Percentiles rank a stretch among this genome's conserved stretches.
Conservation (phyloP, 257 asterid genomes). For the Sherardia arvensis region DNA sequence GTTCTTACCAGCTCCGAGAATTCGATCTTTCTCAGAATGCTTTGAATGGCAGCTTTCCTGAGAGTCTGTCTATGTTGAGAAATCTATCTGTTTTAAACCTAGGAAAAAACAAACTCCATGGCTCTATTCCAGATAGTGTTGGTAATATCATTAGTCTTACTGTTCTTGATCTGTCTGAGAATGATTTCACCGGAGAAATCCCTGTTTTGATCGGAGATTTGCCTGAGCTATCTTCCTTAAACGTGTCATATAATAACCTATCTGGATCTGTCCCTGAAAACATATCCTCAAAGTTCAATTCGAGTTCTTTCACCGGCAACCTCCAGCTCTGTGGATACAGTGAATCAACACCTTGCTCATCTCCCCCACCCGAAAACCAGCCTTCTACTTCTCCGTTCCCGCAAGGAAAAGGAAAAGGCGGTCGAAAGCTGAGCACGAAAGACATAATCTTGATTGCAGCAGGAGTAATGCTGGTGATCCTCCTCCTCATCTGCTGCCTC, state of each 20-base stretch:
- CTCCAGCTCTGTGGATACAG: constrained; percentile 72
- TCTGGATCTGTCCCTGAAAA: constrained; percentile 59
- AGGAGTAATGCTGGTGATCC: constrained; percentile 33
- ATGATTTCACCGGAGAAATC: constrained; percentile 63
- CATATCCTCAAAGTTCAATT: constrained; percentile 56
- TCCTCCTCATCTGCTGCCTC: constrained; percentile 33
- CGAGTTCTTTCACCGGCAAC: constrained; percentile 74
- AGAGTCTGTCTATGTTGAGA: constrained; percentile 21
- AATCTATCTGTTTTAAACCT: constrained; percentile 42
- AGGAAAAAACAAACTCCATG: constrained; percentile 40
- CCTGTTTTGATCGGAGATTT: constrained; percentile 42
- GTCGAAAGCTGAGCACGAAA: constrained; percentile 30
- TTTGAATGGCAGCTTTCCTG: constrained; percentile 39
- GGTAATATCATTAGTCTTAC: constrained; percentile 43
- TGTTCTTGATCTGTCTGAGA: constrained; percentile 53
- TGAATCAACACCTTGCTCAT: constrained; percentile 41
- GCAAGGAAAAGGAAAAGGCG: constrained; percentile 10
- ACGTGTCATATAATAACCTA: constrained; percentile 71
- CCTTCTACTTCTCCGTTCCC: constrained; percentile 35
- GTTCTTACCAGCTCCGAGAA: constrained; percentile 30
- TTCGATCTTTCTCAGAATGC: constrained; percentile 47
- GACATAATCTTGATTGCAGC: constrained; percentile 44
- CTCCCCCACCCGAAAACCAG: constrained; percentile 29
- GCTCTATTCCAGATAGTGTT: constrained; percentile 44
- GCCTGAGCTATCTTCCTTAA: constrained; percentile 40